These are phyloP conservation scores for Plantago coronopus DNA, from an alignment of 305 asterid species.

Conservation along the genomic window DNA sequence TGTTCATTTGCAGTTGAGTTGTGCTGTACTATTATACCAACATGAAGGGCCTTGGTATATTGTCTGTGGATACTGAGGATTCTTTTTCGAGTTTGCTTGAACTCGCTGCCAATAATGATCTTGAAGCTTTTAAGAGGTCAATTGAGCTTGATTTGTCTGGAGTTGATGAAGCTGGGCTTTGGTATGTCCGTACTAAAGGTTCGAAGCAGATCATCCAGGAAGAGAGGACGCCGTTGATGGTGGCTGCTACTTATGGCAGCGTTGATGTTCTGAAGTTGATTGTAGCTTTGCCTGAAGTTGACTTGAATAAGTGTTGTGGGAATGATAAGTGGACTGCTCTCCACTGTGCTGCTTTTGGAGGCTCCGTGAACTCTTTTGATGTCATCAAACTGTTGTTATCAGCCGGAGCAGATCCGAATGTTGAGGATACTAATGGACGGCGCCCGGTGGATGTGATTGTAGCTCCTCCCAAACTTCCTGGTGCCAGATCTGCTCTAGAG, in stretches of 20 bases:
- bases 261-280: constrained; percentile 54
- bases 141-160: constrained; percentile 45
- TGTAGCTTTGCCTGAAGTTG: constrained; percentile 48
- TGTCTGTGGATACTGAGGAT: constrained; percentile 35
- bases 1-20: constrained; percentile 36
- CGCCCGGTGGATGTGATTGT: constrained; percentile 49
- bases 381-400: constrained; percentile 43
- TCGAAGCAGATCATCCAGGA: constrained; percentile 45
- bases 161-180: constrained; percentile 46
- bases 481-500: constrained; percentile 39
- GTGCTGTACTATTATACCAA: constrained; percentile 38
- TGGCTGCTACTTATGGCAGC: constrained; percentile 68
- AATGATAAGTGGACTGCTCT: constrained; percentile 56
- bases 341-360: constrained; percentile 68
- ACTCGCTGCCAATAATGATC: constrained; percentile 55
- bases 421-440: constrained; percentile 42
- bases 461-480: constrained; percentile 44
- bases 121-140: constrained; percentile 42
- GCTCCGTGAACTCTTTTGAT: constrained; percentile 36
- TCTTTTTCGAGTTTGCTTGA: constrained; percentile 54
- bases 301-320: constrained; percentile 54
- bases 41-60: constrained; percentile 31
- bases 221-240: constrained; percentile 64
- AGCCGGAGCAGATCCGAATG: constrained; percentile 56
- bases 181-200: constrained; percentile 56